Evolutionary conservation across 768 basidiomycete genomes (phyloP).

Genomic region (Vararia minispora): DNA sequence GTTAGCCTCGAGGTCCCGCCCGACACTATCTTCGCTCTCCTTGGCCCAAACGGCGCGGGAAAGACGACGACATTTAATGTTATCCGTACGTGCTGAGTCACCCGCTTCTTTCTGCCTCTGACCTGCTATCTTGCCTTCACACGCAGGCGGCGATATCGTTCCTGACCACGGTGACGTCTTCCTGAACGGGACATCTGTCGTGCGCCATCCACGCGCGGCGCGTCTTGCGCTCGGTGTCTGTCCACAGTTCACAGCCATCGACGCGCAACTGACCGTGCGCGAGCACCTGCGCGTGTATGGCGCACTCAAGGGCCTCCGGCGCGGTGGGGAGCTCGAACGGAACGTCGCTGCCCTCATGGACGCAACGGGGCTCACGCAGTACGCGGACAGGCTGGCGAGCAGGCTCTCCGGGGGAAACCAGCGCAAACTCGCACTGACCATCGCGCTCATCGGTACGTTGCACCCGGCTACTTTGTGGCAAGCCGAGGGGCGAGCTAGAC

Average conservation of each 20-base stretch:
- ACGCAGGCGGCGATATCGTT: constrained; percentile 50
- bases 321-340: constrained; percentile 34
- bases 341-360: constrained; percentile 48
- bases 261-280: constrained; percentile 63
- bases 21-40: constrained; percentile 57
- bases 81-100: constrained; percentile 41
- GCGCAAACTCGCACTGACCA: constrained; percentile 64
- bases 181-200: constrained; percentile 55
- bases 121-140: neutral
- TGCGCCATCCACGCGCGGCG: constrained; percentile 51
- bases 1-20: constrained; percentile 56
- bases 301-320: constrained; percentile 53
- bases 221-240: constrained; percentile 69
- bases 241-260: constrained; percentile 79
- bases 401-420: constrained; percentile 75
- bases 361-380: constrained; percentile 45
- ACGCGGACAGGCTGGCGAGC: constrained; percentile 62
- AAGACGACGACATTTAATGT: constrained; percentile 78
- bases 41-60: constrained; percentile 78
- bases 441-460: constrained; percentile 53
- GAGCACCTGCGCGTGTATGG: constrained; percentile 69
- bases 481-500: neutral
- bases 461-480: neutral
- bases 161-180: constrained; percentile 61
- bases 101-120: neutral